Base-by-base conservation (phyloP, 352 stramenopile genomes). In the Blastocystis sp. region DNA sequence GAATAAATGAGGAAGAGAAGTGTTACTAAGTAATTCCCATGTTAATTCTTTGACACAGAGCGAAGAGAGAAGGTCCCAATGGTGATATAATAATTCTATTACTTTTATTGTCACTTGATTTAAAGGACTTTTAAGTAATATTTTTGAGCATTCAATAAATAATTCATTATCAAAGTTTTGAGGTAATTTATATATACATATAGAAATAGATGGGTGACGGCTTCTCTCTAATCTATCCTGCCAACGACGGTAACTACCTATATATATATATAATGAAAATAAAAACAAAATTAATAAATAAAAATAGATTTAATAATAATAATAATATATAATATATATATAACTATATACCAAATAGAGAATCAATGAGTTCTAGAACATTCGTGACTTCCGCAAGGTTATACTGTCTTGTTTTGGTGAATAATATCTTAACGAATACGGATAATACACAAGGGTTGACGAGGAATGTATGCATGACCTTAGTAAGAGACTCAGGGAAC, bases 101-200 rank as follows among this genome's bases (percentile, higher is more conserved):
- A 42, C 32, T 16, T 62, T 62, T 9, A 62, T 62, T 23, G 54
- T 42, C 30, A 62, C 52, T 34, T 62, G 52, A 27, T 62, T 62
- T 42, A 62, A 54, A 24, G 48, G 39, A 34, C 52, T 62, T n/a
- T 48, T 27, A 6, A 62, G 52, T 7, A 62, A 33, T 6, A 41
- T 62, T 24, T 54, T 23, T 3, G 54, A 41, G 21, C 52, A 39
- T 16, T 47, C 10, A 4, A 62, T 23, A 19, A 62, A 52, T 5
- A 42, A 42, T 23, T 36, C 48, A 7, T 62, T 42, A 19, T 42
- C 40, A 42, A 62, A 62, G 7, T 28, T 48, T 18, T 13, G 34
- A 1, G 52, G 52, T n/a, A 62, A 30, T 23, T 44, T 46, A n/a
- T n/a, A n/a, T n/a, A n/a, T n/a, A n/a, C n/a, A n/a, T 21, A 52